Percentiles rank a stretch among this genome's conserved stretches.
phyloP scores from a whole-genome alignment of 306 rosid genomes.

The Begonia masoniana region DNA sequence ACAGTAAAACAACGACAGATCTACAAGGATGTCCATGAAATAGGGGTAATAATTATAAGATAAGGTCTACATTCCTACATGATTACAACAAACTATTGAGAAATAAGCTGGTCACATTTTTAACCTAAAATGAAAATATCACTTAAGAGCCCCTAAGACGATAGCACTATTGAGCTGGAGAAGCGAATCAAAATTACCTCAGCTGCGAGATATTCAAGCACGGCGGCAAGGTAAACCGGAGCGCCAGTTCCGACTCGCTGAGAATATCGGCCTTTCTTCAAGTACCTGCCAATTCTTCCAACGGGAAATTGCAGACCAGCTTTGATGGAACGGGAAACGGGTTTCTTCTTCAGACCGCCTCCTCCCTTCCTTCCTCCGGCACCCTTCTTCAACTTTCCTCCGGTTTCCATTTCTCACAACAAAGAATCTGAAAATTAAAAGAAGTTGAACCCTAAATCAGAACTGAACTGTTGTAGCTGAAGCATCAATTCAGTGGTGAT shows the following conservation, averaged over 20 bases:
- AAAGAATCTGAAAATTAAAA: conserved; percentile 11
- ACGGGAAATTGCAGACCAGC: conserved; percentile 42
- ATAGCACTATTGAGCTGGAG: neutral
- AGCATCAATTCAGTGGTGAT: no score
- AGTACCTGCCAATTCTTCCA: conserved; percentile 32
- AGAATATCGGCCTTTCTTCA: conserved; percentile 37
- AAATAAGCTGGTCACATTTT: no score
- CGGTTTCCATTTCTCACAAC: conserved; percentile 15
- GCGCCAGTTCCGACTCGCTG: conserved; percentile 36
- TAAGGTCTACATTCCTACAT: no score
- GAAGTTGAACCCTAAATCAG: no score
- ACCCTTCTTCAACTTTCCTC: conserved; percentile 30
- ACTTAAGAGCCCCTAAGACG: neutral
- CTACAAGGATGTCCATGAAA: no score
- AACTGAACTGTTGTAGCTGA: no score
- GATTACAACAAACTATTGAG: no score
- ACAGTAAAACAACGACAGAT: no score
- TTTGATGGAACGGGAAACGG: conserved; percentile 28
- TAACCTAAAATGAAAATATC: no score
- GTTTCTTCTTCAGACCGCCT: conserved; percentile 31
- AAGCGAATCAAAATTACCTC: conserved; percentile 17
- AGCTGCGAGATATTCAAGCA: conserved; percentile 35
- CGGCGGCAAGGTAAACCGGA: conserved; percentile 37
- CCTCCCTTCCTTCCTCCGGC: conserved; percentile 31
- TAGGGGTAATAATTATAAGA: no score